Base-by-base conservation (phyloP, 2,329 filamentous ascomycete species). In the Elsinoe batatas region DNA sequence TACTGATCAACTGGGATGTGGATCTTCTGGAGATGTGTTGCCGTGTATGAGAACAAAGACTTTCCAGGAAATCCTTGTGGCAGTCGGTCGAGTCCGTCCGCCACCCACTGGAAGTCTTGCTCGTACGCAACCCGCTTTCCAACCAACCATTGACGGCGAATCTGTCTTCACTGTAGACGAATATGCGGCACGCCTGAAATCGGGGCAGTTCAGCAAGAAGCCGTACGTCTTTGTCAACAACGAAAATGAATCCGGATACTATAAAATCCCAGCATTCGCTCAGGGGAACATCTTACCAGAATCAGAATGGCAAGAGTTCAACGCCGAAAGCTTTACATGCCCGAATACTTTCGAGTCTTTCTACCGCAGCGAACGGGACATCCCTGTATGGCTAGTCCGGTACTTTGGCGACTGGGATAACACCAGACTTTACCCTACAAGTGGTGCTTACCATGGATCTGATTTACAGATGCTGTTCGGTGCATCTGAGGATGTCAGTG, bases 321-420 rank as follows among this genome's bases (percentile, higher is more conserved):
- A 59, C 26, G 58, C 56, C 35, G 36, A 59, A 32, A 58, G 54
- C 40, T 63, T 61, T 36, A 61, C 62, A 60, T 78, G 76, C 26
- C 73, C 75, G 2, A 71, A 71, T 12, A 64, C 68, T 1, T 65
- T 68, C 56, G 70, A 75, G 33, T 72, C 71, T 3, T 57, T 59
- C 3, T 68, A 69, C 3, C 70, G 73, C 5, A 62, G 61, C 1
- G 46, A 50, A 1, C 61, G 71, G 20, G 66, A 63, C 5, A 67
- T 76, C 1, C 66, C 73, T 0, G 63, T 71, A 7, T 79, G 74
- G 72, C 68, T 68, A 3, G 76, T 72, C 46, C 72, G 75, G 30
- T 79, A 76, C 61, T 68, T 74, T 50, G 76, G 70, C 17, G 74
- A 78, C 60, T 79, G 74, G 73, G 59, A 72, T 30, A 79, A 77